phyloP scores from a whole-genome alignment of 768 basidiomycete genomes.

The Leccinum subgranulosum region DNA sequence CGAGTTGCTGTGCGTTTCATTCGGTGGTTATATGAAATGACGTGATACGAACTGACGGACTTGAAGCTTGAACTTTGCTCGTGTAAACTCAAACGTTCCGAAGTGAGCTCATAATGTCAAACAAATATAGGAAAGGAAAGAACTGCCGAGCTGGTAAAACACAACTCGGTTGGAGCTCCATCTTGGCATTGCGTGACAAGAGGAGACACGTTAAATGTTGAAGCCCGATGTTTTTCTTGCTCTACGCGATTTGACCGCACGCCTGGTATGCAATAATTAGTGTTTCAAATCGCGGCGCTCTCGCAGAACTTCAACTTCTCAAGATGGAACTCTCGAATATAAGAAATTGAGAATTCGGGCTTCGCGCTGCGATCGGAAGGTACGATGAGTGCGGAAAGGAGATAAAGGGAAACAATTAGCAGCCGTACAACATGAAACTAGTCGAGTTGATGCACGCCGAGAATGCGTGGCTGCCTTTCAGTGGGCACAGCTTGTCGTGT shows the following conservation, averaged over 20 bases:
- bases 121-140: neutral
- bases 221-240: conserved; percentile 6
- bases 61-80: conserved; percentile 29
- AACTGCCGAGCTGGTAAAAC: conserved; percentile 11
- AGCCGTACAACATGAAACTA: conserved; percentile 16
- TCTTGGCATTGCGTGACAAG: neutral
- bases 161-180: conserved; percentile 13
- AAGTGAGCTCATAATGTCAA: neutral
- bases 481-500: conserved; percentile 12
- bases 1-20: conserved; percentile 13
- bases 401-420: conserved; percentile 21
- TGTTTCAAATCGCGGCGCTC: neutral
- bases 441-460: conserved; percentile 27
- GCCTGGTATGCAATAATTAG: neutral
- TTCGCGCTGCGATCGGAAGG: conserved; percentile 9
- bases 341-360: neutral
- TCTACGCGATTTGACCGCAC: neutral
- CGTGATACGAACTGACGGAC: conserved; percentile 23
- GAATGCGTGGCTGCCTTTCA: conserved; percentile 21
- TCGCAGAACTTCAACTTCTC: neutral
- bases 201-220: conserved; percentile 10
- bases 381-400: conserved; percentile 16
- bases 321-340: conserved; percentile 13
- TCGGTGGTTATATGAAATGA: conserved; percentile 24
- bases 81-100: conserved; percentile 12